These are phyloP conservation scores for Dictyostelium citrinum DNA, from an alignment of 78 protist species.

Conservation along the genomic window DNA sequence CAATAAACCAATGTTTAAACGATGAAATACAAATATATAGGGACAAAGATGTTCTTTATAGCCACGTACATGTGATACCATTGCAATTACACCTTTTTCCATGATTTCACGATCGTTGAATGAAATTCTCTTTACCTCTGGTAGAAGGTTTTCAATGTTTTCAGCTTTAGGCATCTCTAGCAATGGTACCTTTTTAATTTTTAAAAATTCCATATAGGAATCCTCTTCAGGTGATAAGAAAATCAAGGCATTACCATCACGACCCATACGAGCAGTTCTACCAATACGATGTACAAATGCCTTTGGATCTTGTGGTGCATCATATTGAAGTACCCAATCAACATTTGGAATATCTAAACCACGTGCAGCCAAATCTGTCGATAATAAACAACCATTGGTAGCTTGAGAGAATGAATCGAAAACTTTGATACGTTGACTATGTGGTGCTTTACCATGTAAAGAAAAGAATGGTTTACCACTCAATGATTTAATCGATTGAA, in stretches of 20 bases:
- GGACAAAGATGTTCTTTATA: constrained; percentile 87
- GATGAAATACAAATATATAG: constrained; percentile 79
- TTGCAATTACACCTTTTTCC: constrained; percentile 62
- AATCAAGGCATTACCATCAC: constrained; percentile 80
- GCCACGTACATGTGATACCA: constrained; percentile 85
- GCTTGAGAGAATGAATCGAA: constrained; percentile 18
- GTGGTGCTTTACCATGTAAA: constrained; percentile 91
- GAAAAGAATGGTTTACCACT: constrained; percentile 25
- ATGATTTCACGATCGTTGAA: constrained; percentile 23
- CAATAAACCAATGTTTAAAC: constrained; percentile 65
- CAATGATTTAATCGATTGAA: not conserved
- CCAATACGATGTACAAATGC: constrained; percentile 93
- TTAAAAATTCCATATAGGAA: constrained; percentile 77
- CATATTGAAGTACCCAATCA: constrained; percentile 91
- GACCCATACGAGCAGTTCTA: constrained; percentile 94
- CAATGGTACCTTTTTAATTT: constrained; percentile 74
- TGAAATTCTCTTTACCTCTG: constrained; percentile 1
- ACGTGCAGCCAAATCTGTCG: constrained; percentile 92
- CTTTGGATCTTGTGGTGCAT: constrained; percentile 88
- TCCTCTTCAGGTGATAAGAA: constrained; percentile 82
- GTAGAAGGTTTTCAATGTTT: not conserved
- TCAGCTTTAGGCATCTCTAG: not conserved
- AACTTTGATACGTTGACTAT: constrained; percentile 69
- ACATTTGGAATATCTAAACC: constrained; percentile 95
- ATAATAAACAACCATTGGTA: constrained; percentile 63